Percentiles rank a stretch among this genome's conserved stretches.
Evolutionary conservation across 2,329 filamentous ascomycete species (phyloP).

Genomic region (Colletotrichum sp.): DNA sequence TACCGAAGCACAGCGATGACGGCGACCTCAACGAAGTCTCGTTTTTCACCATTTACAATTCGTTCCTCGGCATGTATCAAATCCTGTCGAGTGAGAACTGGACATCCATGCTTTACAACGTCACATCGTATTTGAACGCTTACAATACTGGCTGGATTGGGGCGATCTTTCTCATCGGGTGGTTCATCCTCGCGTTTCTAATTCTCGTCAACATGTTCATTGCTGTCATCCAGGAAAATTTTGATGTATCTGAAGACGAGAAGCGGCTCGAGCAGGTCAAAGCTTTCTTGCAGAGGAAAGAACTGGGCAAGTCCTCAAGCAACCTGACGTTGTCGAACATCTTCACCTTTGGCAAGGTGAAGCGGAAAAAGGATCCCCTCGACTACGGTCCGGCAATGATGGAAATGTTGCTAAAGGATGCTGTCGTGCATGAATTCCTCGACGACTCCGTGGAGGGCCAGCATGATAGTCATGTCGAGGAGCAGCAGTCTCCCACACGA

Average conservation of each 20-base stretch:
- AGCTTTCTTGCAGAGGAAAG: slow-evolving; percentile 90
- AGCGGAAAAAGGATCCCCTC: slow-evolving; percentile 76
- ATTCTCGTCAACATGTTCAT: slow-evolving; percentile 99
- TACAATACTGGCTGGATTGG: slow-evolving; percentile 89
- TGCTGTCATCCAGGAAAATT: slow-evolving; percentile 99
- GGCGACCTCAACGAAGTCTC: slow-evolving; percentile 72
- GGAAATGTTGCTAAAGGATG: slow-evolving; percentile 96
- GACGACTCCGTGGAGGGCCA: slow-evolving; percentile 69
- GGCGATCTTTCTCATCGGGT: slow-evolving; percentile 87
- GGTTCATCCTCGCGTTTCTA: slow-evolving; percentile 95
- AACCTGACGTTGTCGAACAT: slow-evolving; percentile 80
- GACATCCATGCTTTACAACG: slow-evolving; percentile 85
- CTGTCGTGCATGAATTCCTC: slow-evolving; percentile 92
- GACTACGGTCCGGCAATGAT: slow-evolving; percentile 92
- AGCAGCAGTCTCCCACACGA: slow-evolving; percentile 35
- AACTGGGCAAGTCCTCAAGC: slow-evolving; percentile 73
- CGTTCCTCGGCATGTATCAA: slow-evolving; percentile 97
- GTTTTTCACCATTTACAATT: slow-evolving; percentile 92
- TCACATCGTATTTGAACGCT: slow-evolving; percentile 70
- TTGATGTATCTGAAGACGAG: slow-evolving; percentile 97
- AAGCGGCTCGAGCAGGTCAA: slow-evolving; percentile 97
- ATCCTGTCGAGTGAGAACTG: slow-evolving; percentile 95
- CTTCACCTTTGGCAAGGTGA: slow-evolving; percentile 66
- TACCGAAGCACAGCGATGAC: slow-evolving; percentile 67
- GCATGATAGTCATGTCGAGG: slow-evolving; percentile 33